phyloP scores from a whole-genome alignment of 306 rosid genomes.

The Corylus avellana region DNA sequence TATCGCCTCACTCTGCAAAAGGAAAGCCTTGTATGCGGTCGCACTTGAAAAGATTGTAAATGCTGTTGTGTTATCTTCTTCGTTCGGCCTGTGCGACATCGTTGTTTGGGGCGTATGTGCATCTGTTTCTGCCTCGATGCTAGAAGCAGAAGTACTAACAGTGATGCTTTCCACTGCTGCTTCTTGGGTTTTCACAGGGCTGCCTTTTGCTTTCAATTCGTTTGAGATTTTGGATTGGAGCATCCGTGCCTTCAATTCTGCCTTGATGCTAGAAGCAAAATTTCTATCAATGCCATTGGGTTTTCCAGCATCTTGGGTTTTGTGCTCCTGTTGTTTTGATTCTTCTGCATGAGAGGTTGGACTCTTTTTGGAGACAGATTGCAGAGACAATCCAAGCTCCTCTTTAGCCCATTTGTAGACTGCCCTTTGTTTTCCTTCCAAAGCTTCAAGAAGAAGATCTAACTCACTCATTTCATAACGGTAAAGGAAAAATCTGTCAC shows the following conservation, averaged over 20 bases:
- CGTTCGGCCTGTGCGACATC: conserved; percentile 6
- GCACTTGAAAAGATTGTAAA: conserved; percentile 11
- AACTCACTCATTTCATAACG: conserved; percentile 64
- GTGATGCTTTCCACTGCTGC: neutral
- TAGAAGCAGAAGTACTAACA: neutral
- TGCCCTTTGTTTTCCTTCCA: conserved; percentile 70
- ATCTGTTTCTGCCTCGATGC: conserved; percentile 20
- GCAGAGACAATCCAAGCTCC: conserved; percentile 59
- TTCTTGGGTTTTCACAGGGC: conserved; percentile 17
- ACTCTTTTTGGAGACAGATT: conserved; percentile 33
- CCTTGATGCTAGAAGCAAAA: conserved; percentile 25
- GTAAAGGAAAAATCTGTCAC: conserved; percentile 45
- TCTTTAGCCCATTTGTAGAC: conserved; percentile 72
- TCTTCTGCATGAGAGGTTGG: neutral
- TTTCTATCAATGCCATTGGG: neutral
- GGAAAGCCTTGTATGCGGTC: conserved; percentile 9
- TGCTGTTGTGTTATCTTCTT: conserved; percentile 23
- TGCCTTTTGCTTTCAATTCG: conserved; percentile 23
- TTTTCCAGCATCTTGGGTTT: conserved; percentile 10
- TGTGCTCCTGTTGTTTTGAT: conserved; percentile 26
- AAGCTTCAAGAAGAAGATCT: conserved; percentile 69
- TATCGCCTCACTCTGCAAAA: conserved; percentile 17
- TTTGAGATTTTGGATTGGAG: conserved; percentile 27
- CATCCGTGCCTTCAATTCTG: conserved; percentile 38
- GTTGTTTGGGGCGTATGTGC: conserved; percentile 14